Base-by-base conservation (phyloP, 208 protist genomes). In the Naegleria fowleri region DNA sequence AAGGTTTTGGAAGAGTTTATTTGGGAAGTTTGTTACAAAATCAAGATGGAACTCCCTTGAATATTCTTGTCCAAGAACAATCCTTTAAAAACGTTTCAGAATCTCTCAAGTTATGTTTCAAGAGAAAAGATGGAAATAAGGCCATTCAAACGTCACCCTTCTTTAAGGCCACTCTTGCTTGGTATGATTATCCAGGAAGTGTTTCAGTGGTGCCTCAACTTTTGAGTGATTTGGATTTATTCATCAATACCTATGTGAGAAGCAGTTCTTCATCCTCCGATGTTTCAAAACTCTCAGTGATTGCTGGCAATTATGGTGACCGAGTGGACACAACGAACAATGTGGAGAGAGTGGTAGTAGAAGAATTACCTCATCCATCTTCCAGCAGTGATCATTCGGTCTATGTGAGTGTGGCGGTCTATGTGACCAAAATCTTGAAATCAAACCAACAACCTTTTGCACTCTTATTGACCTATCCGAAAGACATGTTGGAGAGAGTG, bases 161-260 rank as follows among this genome's bases (percentile, higher is more conserved):
- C 25, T 79, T 98, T 38, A 94, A 92, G 85, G 95, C 91, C 13
- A 96, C 96, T 29, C 90, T 98, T n/a, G 95, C 92, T 25, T 98
- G 96, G 96, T 97, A 93, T 40, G 96, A 98, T 91, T 76, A 91
- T 0, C 93, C 93, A 29, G n/a, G 29, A 19, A 36, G 25, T 36
- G 67, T 36, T 36, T 89, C 90, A 33, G 93, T 95, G 16, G 94
- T 11, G 6, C 41, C 39, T 39, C 55, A 22, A 33, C 36, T 88
- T 13, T 6, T 88, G 3, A 55, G 36, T 59, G 85, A 88, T 88
- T 38, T 88, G n/a, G 41, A 88, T 88, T 38, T 88, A 15, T 19
- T 29, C 38, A 29, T 88, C 38, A 29, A 33, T 67, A 29, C 40
- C 16, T 67, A 67, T 38, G 16, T 25, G 9, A 52, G 39, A 0